phyloP scores from a whole-genome alignment of 495 filamentous ascomycete species.

The Hypomontagnella monticulosa region DNA sequence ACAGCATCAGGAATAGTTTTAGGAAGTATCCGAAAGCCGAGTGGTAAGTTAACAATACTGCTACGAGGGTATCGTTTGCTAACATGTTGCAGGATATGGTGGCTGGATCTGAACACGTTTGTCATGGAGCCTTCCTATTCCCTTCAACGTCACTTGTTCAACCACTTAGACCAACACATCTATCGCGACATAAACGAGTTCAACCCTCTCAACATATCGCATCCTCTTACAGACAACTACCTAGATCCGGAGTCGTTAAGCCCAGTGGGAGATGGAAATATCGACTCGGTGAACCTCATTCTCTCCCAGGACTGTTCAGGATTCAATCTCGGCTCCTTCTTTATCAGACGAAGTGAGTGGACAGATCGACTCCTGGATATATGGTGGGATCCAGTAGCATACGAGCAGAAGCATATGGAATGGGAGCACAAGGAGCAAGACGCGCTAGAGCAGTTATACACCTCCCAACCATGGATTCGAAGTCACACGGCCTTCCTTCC shows the following conservation, averaged over 20 bases:
- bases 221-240: constrained; percentile 75
- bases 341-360: constrained; percentile 84
- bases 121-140: constrained; percentile 97
- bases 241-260: constrained; percentile 79
- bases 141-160: constrained; percentile 89
- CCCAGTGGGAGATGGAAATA: constrained; percentile 75
- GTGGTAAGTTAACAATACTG: constrained; percentile 69
- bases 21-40: constrained; percentile 94
- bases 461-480: constrained; percentile 90
- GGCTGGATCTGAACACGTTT: constrained; percentile 97
- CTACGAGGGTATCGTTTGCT: constrained; percentile 34
- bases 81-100: constrained; percentile 84
- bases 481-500: constrained; percentile 88
- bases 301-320: constrained; percentile 94
- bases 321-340: constrained; percentile 97
- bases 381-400: constrained; percentile 98
- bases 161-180: constrained; percentile 73
- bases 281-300: constrained; percentile 82
- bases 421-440: constrained; percentile 99
- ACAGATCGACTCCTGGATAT: constrained; percentile 91
- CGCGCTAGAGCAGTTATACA: constrained; percentile 91
- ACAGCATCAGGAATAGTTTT: constrained; percentile 90
- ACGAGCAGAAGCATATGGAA: constrained; percentile 99
- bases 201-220: constrained; percentile 94
- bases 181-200: constrained; percentile 97